These are phyloP conservation scores for Penicillium vulpinum DNA, from an alignment of 2,329 filamentous ascomycete genomes.

Conservation along the genomic window DNA sequence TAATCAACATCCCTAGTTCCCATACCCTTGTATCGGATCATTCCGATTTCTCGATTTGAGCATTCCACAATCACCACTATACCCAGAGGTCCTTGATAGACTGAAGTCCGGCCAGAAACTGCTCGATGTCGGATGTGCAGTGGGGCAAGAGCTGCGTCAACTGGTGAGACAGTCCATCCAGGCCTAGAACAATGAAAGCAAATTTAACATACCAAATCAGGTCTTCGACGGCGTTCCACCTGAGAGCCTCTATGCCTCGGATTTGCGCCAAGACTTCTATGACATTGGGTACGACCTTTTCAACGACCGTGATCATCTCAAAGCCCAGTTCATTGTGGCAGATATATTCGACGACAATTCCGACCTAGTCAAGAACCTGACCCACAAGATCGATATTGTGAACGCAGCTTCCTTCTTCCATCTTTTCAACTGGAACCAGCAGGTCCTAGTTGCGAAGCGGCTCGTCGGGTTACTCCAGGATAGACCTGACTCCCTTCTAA, in stretches of 20 bases:
- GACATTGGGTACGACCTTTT: constrained; percentile 66
- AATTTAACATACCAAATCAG: constrained; percentile 1
- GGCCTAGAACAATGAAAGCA: not conserved
- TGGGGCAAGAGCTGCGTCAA: constrained; percentile 27
- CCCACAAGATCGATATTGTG: constrained; percentile 40
- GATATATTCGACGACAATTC: constrained; percentile 41
- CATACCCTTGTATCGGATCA: constrained; percentile 26
- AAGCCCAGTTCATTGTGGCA: constrained; percentile 41
- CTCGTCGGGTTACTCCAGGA: constrained; percentile 35
- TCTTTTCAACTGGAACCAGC: constrained; percentile 39
- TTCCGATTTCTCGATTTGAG: constrained; percentile 26
- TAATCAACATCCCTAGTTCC: constrained; percentile 14
- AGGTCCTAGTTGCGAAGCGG: constrained; percentile 33
- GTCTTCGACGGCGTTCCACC: constrained; percentile 51
- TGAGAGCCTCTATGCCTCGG: constrained; percentile 52
- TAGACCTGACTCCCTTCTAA: constrained; percentile 22
- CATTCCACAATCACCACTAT: constrained; percentile 20
- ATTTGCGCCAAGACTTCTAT: constrained; percentile 54
- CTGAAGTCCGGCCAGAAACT: constrained; percentile 23
- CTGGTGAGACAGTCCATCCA: constrained; percentile 7
- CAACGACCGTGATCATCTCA: constrained; percentile 48
- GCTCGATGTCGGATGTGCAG: constrained; percentile 25
- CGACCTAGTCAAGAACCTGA: constrained; percentile 24
- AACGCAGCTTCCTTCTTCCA: constrained; percentile 46
- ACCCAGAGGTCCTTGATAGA: constrained; percentile 21